Base-by-base conservation (phyloP, 2,329 filamentous ascomycete genomes). In the Alternaria arborescens region DNA sequence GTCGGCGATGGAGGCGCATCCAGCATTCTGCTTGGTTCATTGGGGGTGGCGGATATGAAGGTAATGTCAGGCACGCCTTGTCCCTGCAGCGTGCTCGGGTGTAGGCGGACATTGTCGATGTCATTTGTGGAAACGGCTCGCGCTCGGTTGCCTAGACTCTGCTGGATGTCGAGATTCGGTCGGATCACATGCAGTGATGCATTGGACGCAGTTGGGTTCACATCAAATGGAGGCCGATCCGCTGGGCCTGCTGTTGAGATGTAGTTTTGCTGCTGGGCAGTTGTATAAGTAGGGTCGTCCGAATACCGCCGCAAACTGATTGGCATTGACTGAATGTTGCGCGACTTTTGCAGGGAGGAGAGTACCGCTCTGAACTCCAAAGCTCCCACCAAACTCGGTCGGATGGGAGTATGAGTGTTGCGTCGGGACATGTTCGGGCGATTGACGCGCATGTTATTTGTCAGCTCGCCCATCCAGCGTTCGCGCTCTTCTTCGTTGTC, bases 341-440 rank as follows among this genome's bases (percentile, higher is more conserved):
- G 88, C 57, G 93, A 91, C 66, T 89, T 91, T 71, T 96, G 89
- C 58, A 99, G 81, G 3, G 93, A 93, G n/a, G 92, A 90, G 46
- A 99, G 82, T 3, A 97, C 90, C 3, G 94, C 94, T 69, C 94
- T 87, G 71, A 99, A 99, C 79, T 99, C 95, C 58, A 99, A 83
- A 8, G 92, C 95, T 43, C 95, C 95, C 4, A 99, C 90, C 47
- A 99, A 82, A 82, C 95, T 98, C 1, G 95, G 94, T 43, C 95
- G 87, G 64, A 99, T 97, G 0, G 93, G 91, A 7, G 89, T 94
- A 62, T 94, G 86, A 2, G 92, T 88, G 47, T 85, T 93, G 66
- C 89, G 90, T 67, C 90, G 88, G 64, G 88, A 86, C 47, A 87
- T 84, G 32, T 83, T 82, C 1, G 91, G 88, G 22, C 93, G 87